Conservation (phyloP, 257 asterid genomes). For the Lithospermum erythrorhizon region DNA sequence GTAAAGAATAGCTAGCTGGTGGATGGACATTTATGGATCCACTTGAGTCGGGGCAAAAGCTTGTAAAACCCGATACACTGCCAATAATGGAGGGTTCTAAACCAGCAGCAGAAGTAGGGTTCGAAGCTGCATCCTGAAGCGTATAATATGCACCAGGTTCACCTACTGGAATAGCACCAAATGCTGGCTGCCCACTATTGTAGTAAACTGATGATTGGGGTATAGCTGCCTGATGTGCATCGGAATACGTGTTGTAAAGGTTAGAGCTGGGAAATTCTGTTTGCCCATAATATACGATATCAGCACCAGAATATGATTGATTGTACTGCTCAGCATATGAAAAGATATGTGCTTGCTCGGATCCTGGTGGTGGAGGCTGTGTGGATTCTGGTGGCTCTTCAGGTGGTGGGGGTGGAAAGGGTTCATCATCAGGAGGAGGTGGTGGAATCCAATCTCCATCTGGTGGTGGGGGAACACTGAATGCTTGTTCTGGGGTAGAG, state of each 20-base stretch:
- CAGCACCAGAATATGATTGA: conserved; percentile 44
- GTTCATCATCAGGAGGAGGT: conserved; percentile 79
- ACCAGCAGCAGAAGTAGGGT: conserved; percentile 26
- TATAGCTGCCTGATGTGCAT: conserved; percentile 39
- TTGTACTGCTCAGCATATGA: conserved; percentile 42
- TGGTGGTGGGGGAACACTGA: conserved; percentile 32
- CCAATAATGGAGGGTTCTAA: conserved; percentile 29
- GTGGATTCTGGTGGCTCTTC: conserved; percentile 64
- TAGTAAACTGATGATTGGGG: conserved; percentile 52
- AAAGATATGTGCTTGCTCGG: conserved; percentile 38
- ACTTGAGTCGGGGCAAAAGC: conserved; percentile 18
- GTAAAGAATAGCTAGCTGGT: conserved; percentile 22
- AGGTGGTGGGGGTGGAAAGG: conserved; percentile 93
- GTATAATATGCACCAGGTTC: conserved; percentile 48
- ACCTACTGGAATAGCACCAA: conserved; percentile 40
- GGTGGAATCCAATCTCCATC: conserved; percentile 76
- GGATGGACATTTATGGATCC: conserved; percentile 19
- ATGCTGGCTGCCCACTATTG: conserved; percentile 40
- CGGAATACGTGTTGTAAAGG: conserved; percentile 36
- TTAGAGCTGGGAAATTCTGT: conserved; percentile 31
- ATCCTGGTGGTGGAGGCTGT: conserved; percentile 33
- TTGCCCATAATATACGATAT: conserved; percentile 52
- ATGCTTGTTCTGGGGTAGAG: conserved; percentile 15
- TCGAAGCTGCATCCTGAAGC: conserved; percentile 38
- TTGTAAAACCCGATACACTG: conserved; percentile 21